A percentile compares a stretch with the other conserved stretches of the same genome.
Conservation (phyloP, 2,329 filamentous ascomycete species). For the Calycina marina region DNA sequence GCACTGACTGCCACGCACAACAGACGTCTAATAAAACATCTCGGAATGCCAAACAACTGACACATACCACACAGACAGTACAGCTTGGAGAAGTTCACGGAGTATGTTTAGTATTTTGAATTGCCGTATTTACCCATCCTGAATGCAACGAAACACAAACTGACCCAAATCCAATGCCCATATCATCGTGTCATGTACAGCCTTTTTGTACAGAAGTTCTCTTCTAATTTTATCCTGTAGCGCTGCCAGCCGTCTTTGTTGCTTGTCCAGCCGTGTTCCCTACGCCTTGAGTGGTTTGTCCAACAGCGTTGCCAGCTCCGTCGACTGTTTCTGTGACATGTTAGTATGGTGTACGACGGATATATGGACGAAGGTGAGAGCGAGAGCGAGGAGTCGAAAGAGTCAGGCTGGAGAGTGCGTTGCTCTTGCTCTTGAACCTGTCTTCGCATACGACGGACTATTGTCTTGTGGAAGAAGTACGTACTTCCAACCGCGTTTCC, state of each 20-base stretch:
- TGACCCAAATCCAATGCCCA: not conserved
- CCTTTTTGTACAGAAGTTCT: not conserved
- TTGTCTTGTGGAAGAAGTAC: no score
- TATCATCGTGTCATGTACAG: not conserved
- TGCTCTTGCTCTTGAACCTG: no score
- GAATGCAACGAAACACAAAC: not conserved
- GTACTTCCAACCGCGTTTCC: constrained; percentile 22
- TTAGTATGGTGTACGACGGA: no score
- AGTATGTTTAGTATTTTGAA: not conserved
- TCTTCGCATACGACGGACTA: no score
- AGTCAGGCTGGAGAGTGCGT: no score
- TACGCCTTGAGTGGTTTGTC: constrained; percentile 15
- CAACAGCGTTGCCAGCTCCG: constrained; percentile 22
- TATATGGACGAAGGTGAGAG: no score
- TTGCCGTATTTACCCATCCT: not conserved
- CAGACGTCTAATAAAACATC: no score
- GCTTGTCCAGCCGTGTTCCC: constrained; percentile 11
- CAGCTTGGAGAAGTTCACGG: not conserved
- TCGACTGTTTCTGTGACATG: constrained; percentile 25
- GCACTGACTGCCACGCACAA: no score
- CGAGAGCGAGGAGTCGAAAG: no score
- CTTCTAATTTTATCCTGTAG: not conserved
- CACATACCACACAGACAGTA: no score
- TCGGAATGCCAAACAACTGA: no score
- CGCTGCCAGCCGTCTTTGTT: constrained; percentile 10